A percentile compares a stretch with the other conserved stretches of the same genome.
Conservation (phyloP, 2,329 filamentous ascomycete genomes). For the Xylariaceae sp. region DNA sequence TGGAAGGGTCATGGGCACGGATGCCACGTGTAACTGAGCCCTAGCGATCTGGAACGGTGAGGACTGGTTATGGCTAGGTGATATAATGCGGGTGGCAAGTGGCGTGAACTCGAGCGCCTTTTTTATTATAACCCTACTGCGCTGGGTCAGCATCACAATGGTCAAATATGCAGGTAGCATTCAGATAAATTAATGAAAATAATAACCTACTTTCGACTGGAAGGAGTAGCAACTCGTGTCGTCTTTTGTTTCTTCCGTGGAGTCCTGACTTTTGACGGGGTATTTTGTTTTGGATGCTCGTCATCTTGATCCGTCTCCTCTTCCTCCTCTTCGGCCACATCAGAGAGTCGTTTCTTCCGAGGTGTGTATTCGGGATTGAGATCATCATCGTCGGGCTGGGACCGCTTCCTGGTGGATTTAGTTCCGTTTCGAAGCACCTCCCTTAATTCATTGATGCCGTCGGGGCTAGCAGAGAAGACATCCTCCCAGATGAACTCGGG, state of each 20-base stretch:
- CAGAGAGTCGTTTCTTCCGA: conserved; percentile 14
- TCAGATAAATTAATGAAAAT: conserved; percentile 49
- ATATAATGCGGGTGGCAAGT: conserved; percentile 80
- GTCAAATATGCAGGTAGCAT: conserved; percentile 22
- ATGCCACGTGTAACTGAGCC: conserved; percentile 85
- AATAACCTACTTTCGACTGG: conserved; percentile 41
- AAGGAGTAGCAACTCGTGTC: conserved; percentile 41
- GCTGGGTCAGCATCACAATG: conserved; percentile 5
- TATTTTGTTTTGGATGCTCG: conserved; percentile 33
- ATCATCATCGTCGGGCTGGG: conserved; percentile 32
- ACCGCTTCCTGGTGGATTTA: conserved; percentile 60
- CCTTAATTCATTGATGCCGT: conserved; percentile 63
- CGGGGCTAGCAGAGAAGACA: conserved; percentile 61
- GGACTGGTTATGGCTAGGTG: conserved; percentile 66
- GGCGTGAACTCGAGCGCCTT: conserved; percentile 94
- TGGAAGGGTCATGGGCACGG: conserved; percentile 82
- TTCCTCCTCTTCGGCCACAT: conserved; percentile 20
- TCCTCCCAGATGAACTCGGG: conserved; percentile 92
- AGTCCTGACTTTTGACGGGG: conserved; percentile 39
- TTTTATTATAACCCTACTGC: conserved; percentile 62
- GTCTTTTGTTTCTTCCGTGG: conserved; percentile 55
- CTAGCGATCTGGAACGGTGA: conserved; percentile 92
- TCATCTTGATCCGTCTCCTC: conserved; percentile 33
- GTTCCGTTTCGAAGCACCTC: conserved; percentile 68
- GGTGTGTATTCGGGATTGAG: conserved; percentile 19